Percentiles rank a stretch among this genome's conserved stretches.
Conservation (phyloP, 208 protist genomes). For the Acanthamoeba quina region DNA sequence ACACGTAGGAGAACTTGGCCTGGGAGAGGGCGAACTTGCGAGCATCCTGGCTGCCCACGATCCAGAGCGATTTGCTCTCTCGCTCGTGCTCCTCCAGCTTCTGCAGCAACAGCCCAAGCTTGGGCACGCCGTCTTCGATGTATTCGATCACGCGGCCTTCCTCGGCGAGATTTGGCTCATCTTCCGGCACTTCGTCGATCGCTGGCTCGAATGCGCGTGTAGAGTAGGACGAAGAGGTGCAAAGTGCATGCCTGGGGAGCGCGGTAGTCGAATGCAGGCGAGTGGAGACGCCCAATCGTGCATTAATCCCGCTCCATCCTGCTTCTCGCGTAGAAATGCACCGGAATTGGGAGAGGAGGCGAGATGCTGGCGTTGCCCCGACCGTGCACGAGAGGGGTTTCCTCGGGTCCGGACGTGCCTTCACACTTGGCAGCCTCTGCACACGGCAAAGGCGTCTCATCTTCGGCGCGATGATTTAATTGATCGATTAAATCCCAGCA, state of each 20-base stretch:
- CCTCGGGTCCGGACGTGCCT: background rate
- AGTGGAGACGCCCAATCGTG: background rate
- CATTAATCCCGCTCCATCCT: background rate
- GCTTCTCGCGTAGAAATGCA: background rate
- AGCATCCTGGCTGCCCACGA: slow-evolving; percentile 49
- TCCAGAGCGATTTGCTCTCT: background rate
- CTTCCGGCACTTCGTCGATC: background rate
- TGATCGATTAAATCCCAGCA: background rate
- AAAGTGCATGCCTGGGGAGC: background rate
- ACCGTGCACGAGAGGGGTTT: background rate
- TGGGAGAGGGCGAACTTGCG: slow-evolving; percentile 52
- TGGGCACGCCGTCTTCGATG: slow-evolving; percentile 31
- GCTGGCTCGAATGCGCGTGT: background rate
- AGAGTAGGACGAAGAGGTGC: background rate
- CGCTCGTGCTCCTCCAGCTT: slow-evolving; percentile 30
- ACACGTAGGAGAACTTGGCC: slow-evolving; percentile 62
- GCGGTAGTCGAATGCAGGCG: background rate
- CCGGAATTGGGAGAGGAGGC: background rate
- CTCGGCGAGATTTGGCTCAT: background rate
- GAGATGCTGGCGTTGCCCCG: background rate
- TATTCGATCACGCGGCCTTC: slow-evolving; percentile 24
- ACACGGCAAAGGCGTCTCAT: background rate
- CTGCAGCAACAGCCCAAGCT: slow-evolving; percentile 39
- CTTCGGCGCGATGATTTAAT: background rate
- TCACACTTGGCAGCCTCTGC: background rate